phyloP scores from a whole-genome alignment of 345 rosid genomes.

The Citrus cavaleriei region DNA sequence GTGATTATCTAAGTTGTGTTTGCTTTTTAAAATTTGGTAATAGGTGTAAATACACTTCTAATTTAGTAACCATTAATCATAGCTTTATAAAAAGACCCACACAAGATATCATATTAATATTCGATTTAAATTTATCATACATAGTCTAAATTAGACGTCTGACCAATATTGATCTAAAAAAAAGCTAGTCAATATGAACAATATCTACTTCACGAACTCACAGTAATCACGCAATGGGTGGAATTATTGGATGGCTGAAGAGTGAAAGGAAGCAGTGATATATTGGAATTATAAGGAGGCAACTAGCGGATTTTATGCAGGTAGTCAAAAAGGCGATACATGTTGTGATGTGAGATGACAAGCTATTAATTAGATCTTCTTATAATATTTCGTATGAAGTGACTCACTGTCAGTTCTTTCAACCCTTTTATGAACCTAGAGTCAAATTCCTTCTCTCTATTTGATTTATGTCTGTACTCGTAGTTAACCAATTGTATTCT shows the following conservation, averaged over 20 bases:
- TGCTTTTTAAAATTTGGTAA: too few relatives aligned
- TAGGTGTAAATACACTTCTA: too few relatives aligned
- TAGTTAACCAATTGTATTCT: constrained; percentile 4
- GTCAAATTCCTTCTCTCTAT: constrained; percentile 3
- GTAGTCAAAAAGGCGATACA: constrained; percentile 9
- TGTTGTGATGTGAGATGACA: constrained; percentile 12
- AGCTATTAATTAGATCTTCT: background rate
- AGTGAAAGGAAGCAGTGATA: background rate
- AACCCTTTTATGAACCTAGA: constrained; percentile 12
- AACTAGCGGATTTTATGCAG: constrained; percentile 3
- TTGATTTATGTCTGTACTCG: constrained; percentile 1
- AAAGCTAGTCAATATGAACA: too few relatives aligned
- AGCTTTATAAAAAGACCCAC: too few relatives aligned
- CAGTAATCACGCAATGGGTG: too few relatives aligned
- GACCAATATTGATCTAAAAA: too few relatives aligned
- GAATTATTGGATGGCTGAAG: background rate
- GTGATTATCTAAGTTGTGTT: too few relatives aligned
- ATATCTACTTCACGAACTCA: too few relatives aligned
- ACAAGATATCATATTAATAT: too few relatives aligned
- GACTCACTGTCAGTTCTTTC: constrained; percentile 56
- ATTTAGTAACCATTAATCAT: too few relatives aligned
- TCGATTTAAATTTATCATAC: too few relatives aligned
- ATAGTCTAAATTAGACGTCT: too few relatives aligned
- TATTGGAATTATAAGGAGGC: background rate
- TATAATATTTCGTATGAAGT: constrained; percentile 27